Conservation (phyloP, 148 eudicot species). For the Amaranthus cruentus region DNA sequence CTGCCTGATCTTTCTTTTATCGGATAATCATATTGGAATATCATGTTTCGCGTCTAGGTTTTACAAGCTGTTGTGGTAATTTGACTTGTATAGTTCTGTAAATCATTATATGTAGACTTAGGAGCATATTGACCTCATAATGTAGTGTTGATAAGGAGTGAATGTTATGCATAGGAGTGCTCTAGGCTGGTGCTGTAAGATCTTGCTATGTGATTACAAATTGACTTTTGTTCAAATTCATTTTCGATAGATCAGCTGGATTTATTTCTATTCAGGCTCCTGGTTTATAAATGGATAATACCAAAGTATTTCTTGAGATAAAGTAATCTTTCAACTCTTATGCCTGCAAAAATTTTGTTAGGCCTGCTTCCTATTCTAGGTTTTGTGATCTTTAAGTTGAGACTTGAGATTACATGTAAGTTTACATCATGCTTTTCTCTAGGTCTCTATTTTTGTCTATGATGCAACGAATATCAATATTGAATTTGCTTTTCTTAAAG, state of each 20-base stretch:
- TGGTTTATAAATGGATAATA: neutral
- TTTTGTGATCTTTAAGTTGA: neutral
- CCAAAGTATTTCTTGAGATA: neutral
- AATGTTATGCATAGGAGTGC: neutral
- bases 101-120: neutral
- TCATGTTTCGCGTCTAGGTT: neutral
- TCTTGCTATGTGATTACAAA: neutral
- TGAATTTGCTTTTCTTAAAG: neutral
- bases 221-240: neutral
- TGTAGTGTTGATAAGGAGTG: neutral
- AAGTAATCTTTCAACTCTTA: neutral
- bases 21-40: neutral
- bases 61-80: neutral
- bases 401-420: neutral
- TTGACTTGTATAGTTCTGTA: neutral
- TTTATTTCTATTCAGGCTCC: neutral
- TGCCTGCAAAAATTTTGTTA: neutral
- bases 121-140: neutral
- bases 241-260: neutral
- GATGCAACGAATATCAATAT: neutral
- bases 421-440: neutral
- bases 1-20: neutral
- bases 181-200: neutral
- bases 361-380: slow-evolving; percentile 1
- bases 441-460: neutral